Percentiles rank a stretch among this genome's conserved stretches.
Conservation (phyloP, 495 filamentous ascomycete genomes). For the Lineolata rhizophorae region DNA sequence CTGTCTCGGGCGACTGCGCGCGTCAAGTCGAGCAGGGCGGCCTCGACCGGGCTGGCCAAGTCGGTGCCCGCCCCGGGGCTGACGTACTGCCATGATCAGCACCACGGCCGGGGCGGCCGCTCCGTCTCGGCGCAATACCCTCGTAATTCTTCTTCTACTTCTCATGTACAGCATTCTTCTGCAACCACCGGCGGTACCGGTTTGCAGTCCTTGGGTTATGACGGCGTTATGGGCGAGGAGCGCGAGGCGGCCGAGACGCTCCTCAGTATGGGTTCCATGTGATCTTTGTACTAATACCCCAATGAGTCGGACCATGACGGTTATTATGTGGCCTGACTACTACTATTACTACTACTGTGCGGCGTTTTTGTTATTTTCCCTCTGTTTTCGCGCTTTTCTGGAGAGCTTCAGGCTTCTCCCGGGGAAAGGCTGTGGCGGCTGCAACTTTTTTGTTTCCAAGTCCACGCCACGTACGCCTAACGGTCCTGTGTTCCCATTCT, state of each 20-base stretch:
- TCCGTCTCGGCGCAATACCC: not conserved
- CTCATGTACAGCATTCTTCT: not conserved
- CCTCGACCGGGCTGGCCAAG: slow-evolving; percentile 1
- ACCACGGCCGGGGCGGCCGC: slow-evolving; percentile 1
- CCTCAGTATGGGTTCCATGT: slow-evolving; percentile 70
- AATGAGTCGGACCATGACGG: no score
- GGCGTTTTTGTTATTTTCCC: no score
- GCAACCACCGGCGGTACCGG: not conserved
- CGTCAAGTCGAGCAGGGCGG: not conserved
- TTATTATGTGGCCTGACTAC: no score
- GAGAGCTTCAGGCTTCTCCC: no score
- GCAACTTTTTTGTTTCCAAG: no score
- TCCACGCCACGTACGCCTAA: no score
- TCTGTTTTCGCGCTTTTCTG: no score
- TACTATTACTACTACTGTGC: no score
- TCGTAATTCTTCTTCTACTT: not conserved
- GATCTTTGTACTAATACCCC: no score
- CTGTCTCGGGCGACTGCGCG: slow-evolving; percentile 1
- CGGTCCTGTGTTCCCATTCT: no score
- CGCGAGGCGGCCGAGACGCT: slow-evolving; percentile 70
- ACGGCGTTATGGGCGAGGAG: slow-evolving; percentile 38
- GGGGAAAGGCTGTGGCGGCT: no score
- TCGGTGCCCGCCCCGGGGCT: slow-evolving; percentile 1
- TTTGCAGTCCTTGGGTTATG: slow-evolving; percentile 15
- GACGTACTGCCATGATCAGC: slow-evolving; percentile 2